Evolutionary conservation across 768 basidiomycete species (phyloP).

Genomic region (Galerina sulciceps): DNA sequence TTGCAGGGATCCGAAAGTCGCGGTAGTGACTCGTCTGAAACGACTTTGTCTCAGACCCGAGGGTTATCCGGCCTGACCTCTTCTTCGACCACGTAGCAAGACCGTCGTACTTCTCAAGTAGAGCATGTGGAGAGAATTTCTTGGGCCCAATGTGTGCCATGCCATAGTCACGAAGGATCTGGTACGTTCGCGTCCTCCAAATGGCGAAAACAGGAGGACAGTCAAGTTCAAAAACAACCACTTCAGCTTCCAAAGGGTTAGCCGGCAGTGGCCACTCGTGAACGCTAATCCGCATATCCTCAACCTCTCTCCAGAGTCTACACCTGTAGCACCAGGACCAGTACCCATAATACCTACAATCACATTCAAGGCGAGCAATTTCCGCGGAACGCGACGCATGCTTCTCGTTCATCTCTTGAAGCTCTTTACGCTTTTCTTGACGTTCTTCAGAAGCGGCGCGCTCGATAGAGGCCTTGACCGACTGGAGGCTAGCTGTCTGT

Average conservation of each 20-base stretch:
- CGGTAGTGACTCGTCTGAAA: slow-evolving; percentile 37
- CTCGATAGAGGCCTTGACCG: slow-evolving; percentile 31
- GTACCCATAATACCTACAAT: background rate
- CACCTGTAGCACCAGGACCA: slow-evolving; percentile 31
- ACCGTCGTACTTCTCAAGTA: slow-evolving; percentile 9
- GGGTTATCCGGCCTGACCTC: slow-evolving; percentile 28
- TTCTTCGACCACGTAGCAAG: slow-evolving; percentile 11
- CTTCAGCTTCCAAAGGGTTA: slow-evolving; percentile 20
- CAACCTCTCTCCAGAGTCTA: slow-evolving; percentile 12
- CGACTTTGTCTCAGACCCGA: slow-evolving; percentile 40
- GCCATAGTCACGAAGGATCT: slow-evolving; percentile 40
- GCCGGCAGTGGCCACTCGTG: slow-evolving; percentile 54
- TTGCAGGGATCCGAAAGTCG: slow-evolving; percentile 14
- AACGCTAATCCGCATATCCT: slow-evolving; percentile 30
- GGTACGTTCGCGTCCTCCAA: slow-evolving; percentile 48
- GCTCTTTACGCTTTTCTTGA: slow-evolving; percentile 27
- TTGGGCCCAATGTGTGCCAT: slow-evolving; percentile 3
- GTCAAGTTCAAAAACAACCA: slow-evolving; percentile 45
- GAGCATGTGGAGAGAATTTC: background rate
- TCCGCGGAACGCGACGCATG: slow-evolving; percentile 20
- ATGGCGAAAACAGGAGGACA: slow-evolving; percentile 42
- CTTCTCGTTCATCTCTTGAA: slow-evolving; percentile 20
- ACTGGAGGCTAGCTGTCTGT: slow-evolving; percentile 20
- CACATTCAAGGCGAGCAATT: slow-evolving; percentile 10
- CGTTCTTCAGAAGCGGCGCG: slow-evolving; percentile 21